phyloP scores from a whole-genome alignment of 331 rosid genomes.

The Spiraea crenata region DNA sequence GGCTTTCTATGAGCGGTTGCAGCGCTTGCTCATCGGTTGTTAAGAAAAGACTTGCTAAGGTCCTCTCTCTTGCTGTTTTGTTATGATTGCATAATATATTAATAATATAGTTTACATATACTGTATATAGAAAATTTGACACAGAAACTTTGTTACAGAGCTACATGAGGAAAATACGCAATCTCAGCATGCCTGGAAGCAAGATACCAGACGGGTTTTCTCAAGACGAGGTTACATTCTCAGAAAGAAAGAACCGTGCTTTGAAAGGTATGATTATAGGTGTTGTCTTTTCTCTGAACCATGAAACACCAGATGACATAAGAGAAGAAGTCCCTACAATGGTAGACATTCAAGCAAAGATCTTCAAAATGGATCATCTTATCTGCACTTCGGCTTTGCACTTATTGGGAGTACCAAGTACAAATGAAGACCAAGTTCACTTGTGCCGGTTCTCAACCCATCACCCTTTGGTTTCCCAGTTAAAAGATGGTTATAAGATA shows the following conservation, averaged over 20 bases:
- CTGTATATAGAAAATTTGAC: no score
- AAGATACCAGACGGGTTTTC: constrained; percentile 49
- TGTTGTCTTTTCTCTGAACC: constrained; percentile 42
- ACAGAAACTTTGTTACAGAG: constrained; percentile 37
- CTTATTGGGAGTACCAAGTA: constrained; percentile 43
- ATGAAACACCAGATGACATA: constrained; percentile 14
- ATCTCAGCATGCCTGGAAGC: constrained; percentile 52
- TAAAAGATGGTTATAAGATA: constrained; percentile 40
- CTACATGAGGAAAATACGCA: constrained; percentile 36
- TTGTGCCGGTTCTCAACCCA: constrained; percentile 33
- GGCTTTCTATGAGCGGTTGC: constrained; percentile 47
- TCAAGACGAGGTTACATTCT: constrained; percentile 22
- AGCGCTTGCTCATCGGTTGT: constrained; percentile 34
- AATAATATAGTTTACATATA: no score
- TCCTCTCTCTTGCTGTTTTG: no score
- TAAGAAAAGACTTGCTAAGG: constrained; percentile 37
- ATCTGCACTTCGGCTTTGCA: constrained; percentile 12
- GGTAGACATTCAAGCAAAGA: constrained; percentile 32
- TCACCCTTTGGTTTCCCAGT: constrained; percentile 26
- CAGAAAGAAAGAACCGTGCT: constrained; percentile 33
- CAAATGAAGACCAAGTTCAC: constrained; percentile 38
- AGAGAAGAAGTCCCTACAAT: constrained; percentile 17
- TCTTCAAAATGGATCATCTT: constrained; percentile 24
- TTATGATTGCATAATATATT: no score
- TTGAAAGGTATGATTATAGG: constrained; percentile 39